These are phyloP conservation scores for Trametes villosa DNA, from an alignment of 768 basidiomycete species.

Conservation along the genomic window DNA sequence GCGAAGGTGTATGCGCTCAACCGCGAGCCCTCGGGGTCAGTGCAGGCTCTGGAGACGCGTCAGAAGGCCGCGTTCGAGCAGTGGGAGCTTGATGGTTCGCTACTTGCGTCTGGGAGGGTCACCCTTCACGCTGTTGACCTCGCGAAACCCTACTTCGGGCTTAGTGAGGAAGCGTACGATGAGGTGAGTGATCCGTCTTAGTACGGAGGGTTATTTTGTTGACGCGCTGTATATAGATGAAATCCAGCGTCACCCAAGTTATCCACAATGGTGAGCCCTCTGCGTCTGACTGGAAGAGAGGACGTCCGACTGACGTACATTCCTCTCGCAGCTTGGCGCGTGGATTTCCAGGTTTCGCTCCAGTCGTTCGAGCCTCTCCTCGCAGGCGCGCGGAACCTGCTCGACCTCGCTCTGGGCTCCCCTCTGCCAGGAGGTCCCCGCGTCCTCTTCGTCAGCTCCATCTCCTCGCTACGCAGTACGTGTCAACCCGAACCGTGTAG, in stretches of 20 bases:
- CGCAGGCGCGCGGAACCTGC: constrained; percentile 26
- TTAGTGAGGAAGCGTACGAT: constrained; percentile 15
- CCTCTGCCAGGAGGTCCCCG: constrained; percentile 21
- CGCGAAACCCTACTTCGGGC: constrained; percentile 20
- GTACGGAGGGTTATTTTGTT: not conserved
- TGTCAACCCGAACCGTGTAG: constrained; percentile 26
- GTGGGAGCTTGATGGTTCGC: constrained; percentile 15
- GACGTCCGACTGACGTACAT: not conserved
- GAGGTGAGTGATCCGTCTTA: constrained; percentile 19
- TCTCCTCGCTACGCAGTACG: constrained; percentile 20
- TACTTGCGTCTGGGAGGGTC: constrained; percentile 22
- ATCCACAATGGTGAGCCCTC: constrained; percentile 31
- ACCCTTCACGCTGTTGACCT: constrained; percentile 28
- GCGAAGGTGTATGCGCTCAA: constrained; percentile 32
- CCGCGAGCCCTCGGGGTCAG: constrained; percentile 16
- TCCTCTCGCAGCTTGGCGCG: constrained; percentile 37
- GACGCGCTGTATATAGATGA: constrained; percentile 8
- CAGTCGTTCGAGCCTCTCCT: constrained; percentile 43
- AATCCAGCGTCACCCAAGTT: constrained; percentile 16
- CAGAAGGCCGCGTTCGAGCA: constrained; percentile 22
- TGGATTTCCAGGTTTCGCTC: constrained; percentile 47
- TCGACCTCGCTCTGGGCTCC: constrained; percentile 23
- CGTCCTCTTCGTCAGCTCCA: constrained; percentile 31
- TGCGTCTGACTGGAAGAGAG: not conserved
- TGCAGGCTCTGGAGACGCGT: constrained; percentile 8